Conservation (phyloP, 495 filamentous ascomycete genomes). For the Aspergillus affinis region DNA sequence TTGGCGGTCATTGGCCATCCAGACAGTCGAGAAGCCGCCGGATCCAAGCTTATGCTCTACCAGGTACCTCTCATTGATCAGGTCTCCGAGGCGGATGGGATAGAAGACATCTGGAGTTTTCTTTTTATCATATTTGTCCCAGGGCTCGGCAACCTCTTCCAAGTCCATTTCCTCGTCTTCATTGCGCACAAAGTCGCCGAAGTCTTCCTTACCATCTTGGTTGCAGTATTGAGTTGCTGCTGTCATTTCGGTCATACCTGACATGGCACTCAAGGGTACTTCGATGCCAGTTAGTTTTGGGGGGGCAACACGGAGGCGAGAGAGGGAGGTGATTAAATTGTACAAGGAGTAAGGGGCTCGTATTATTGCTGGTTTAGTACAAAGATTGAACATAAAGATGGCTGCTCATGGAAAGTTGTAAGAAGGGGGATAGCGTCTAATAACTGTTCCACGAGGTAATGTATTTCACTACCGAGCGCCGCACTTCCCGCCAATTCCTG, state of each 20-base stretch:
- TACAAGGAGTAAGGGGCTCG: no score
- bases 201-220: conserved; percentile 9
- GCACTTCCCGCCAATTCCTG: no score
- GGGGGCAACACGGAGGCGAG: no score
- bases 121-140: conserved; percentile 10
- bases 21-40: conserved; percentile 87
- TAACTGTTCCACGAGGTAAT: no score
- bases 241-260: conserved; percentile 8
- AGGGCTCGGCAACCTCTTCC: conserved; percentile 10
- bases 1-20: conserved; percentile 52
- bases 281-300: no score
- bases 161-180: conserved; percentile 13
- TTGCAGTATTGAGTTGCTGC: conserved; percentile 7
- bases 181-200: conserved; percentile 14
- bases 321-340: no score
- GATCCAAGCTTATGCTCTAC: conserved; percentile 82
- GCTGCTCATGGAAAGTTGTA: conserved; percentile 4
- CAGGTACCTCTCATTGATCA: conserved; percentile 71
- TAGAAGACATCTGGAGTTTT: conserved; percentile 15
- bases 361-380: not conserved
- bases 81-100: conserved; percentile 22
- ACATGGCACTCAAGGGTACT: not conserved
- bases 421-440: no score
- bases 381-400: conserved; percentile 3
- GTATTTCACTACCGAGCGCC: no score